Percentiles rank a stretch among this genome's conserved stretches.
phyloP scores from a whole-genome alignment of 176 grass and related monocot species.

The Puccinellia tenuiflora region DNA sequence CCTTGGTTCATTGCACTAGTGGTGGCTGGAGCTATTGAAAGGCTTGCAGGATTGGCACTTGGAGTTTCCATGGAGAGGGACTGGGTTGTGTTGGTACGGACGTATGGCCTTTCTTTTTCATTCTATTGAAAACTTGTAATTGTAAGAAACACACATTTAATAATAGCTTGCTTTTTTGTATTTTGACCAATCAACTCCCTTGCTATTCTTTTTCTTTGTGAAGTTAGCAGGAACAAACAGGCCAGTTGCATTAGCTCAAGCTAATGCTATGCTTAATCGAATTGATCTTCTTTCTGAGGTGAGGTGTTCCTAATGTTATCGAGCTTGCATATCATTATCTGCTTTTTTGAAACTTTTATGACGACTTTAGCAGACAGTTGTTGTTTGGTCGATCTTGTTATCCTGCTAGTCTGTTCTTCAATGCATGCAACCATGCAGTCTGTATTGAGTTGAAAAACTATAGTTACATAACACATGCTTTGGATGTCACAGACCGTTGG shows the following conservation, averaged over 20 bases:
- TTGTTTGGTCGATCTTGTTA: neutral
- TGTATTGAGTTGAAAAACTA: constrained; percentile 14
- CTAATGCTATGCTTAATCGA: constrained; percentile 86
- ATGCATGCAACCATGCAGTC: neutral
- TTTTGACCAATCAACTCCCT: constrained; percentile 12
- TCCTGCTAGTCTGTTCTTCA: constrained; percentile 6
- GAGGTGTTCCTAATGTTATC: constrained; percentile 3
- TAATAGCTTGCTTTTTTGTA: constrained; percentile 10
- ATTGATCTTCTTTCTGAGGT: constrained; percentile 94
- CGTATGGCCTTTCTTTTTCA: neutral
- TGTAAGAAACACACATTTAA: neutral
- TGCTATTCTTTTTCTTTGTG: constrained; percentile 34
- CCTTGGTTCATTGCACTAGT: constrained; percentile 89
- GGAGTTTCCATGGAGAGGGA: constrained; percentile 92
- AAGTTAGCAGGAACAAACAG: constrained; percentile 94
- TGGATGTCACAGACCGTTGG: constrained; percentile 59
- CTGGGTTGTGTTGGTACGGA: constrained; percentile 88
- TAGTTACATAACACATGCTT: constrained; percentile 19
- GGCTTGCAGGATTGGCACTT: constrained; percentile 77
- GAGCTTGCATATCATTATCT: neutral
- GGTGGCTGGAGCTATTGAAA: constrained; percentile 72
- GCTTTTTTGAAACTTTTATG: neutral
- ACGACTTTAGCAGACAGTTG: neutral
- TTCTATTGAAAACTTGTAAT: neutral
- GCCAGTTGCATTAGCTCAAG: constrained; percentile 88